These are phyloP conservation scores for Xylaria flabelliformis DNA, from an alignment of 495 filamentous ascomycete species.

Conservation along the genomic window DNA sequence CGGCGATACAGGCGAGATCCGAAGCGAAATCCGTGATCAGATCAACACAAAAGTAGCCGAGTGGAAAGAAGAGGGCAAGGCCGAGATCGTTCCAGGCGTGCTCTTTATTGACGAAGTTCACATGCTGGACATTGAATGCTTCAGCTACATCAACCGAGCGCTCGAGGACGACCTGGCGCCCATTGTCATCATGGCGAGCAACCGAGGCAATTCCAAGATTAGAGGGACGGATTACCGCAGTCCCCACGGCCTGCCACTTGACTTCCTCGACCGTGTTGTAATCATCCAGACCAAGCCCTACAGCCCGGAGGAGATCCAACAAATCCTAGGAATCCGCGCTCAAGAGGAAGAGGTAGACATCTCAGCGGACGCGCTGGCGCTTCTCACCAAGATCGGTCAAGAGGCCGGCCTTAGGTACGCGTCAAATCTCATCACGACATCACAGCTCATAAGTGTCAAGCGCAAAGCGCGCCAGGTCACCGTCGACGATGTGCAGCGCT, in stretches of 20 bases:
- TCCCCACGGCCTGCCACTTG: slow-evolving; percentile 91
- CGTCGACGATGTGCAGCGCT: slow-evolving; percentile 88
- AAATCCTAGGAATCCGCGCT: slow-evolving; percentile 89
- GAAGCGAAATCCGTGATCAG: slow-evolving; percentile 95
- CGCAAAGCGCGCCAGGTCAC: slow-evolving; percentile 78
- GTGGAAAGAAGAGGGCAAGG: slow-evolving; percentile 99
- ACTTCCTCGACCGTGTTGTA: slow-evolving; percentile 94
- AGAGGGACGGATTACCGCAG: slow-evolving; percentile 90
- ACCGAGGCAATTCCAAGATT: slow-evolving; percentile 89
- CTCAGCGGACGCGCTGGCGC: slow-evolving; percentile 83
- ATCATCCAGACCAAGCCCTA: slow-evolving; percentile 98
- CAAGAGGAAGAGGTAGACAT: slow-evolving; percentile 96
- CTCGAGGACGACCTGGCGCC: slow-evolving; percentile 92
- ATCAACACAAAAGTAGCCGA: slow-evolving; percentile 98
- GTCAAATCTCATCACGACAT: slow-evolving; percentile 94
- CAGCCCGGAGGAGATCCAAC: slow-evolving; percentile 79
- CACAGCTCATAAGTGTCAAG: slow-evolving; percentile 79
- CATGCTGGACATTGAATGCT: slow-evolving; percentile 99
- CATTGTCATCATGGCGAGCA: slow-evolving; percentile 99
- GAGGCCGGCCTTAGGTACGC: slow-evolving; percentile 93
- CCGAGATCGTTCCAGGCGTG: slow-evolving; percentile 95
- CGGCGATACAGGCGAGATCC: slow-evolving; percentile 97
- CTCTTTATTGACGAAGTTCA: slow-evolving; percentile 99
- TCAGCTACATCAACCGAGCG: slow-evolving; percentile 96
- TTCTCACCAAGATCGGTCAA: slow-evolving; percentile 93